Evolutionary conservation across 192 early-diverging fungal species (phyloP).

Genomic region (Coemansia sp.): DNA sequence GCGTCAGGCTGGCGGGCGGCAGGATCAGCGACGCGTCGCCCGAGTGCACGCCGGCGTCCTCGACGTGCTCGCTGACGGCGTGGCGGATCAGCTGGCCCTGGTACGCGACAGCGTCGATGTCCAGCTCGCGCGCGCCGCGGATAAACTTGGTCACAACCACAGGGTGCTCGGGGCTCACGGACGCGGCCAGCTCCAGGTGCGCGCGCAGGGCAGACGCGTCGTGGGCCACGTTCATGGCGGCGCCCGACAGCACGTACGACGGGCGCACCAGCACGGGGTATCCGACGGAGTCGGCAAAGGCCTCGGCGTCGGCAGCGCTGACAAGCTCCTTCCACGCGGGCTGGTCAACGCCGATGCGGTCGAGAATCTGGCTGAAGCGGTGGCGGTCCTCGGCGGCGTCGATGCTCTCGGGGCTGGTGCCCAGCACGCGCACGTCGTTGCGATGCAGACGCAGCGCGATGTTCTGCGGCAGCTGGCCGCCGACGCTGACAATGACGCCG

Average conservation of each 20-base stretch:
- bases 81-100: conserved; percentile 81
- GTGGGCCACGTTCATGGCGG: conserved; percentile 96
- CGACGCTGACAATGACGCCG: conserved; percentile 88
- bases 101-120: conserved; percentile 89
- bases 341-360: conserved; percentile 92
- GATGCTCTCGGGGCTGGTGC: conserved; percentile 86
- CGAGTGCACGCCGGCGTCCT: conserved; percentile 97
- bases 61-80: conserved; percentile 92
- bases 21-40: conserved; percentile 93
- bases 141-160: conserved; percentile 98
- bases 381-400: conserved; percentile 93
- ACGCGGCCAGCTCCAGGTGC: conserved; percentile 75
- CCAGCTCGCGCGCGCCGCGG: conserved; percentile 86
- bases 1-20: conserved; percentile 62
- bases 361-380: conserved; percentile 90
- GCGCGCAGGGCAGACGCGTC: conserved; percentile 64
- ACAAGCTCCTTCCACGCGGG: conserved; percentile 93
- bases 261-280: conserved; percentile 95
- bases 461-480: conserved; percentile 96
- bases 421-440: conserved; percentile 76
- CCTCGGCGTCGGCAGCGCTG: conserved; percentile 75
- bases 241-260: conserved; percentile 95
- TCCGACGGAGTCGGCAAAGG: conserved; percentile 77
- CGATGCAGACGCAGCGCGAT: conserved; percentile 83
- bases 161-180: conserved; percentile 90